Evolutionary conservation across 257 asterid genomes (phyloP).

Genomic region (Hygrophila difformis): DNA sequence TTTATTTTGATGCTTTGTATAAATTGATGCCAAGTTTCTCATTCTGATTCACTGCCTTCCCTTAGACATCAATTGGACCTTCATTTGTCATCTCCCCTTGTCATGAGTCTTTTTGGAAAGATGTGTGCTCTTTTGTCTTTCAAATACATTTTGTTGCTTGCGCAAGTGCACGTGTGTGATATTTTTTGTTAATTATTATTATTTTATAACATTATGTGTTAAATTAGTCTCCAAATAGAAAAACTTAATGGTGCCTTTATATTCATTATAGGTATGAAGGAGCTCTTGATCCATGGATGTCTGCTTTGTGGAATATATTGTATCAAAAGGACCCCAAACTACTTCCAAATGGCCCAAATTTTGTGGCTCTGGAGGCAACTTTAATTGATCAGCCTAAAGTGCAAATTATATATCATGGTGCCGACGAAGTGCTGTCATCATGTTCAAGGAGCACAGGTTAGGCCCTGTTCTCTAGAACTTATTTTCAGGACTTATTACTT

Average conservation of each 20-base stretch:
- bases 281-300: constrained; percentile 92
- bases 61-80: not conserved
- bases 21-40: constrained; percentile 7
- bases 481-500: too few species aligned
- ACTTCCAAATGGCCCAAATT: constrained; percentile 61
- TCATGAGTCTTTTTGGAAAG: constrained; percentile 2
- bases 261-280: constrained; percentile 76
- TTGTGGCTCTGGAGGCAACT: constrained; percentile 29
- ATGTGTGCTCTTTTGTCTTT: constrained; percentile 7
- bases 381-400: constrained; percentile 70
- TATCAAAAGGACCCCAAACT: constrained; percentile 38
- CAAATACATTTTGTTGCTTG: not conserved
- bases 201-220: not conserved
- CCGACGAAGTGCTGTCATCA: constrained; percentile 27
- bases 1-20: not conserved
- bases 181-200: not conserved
- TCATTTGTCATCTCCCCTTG: not conserved
- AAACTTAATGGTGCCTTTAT: constrained; percentile 10
- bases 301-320: constrained; percentile 63
- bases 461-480: too few species aligned
- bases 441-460: constrained; percentile 46
- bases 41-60: not conserved
- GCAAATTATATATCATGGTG: constrained; percentile 48
- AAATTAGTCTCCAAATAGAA: constrained; percentile 4
- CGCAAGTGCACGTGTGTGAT: too few species aligned